phyloP scores from a whole-genome alignment of 495 filamentous ascomycete species.

The Penicillium samsonianum region DNA sequence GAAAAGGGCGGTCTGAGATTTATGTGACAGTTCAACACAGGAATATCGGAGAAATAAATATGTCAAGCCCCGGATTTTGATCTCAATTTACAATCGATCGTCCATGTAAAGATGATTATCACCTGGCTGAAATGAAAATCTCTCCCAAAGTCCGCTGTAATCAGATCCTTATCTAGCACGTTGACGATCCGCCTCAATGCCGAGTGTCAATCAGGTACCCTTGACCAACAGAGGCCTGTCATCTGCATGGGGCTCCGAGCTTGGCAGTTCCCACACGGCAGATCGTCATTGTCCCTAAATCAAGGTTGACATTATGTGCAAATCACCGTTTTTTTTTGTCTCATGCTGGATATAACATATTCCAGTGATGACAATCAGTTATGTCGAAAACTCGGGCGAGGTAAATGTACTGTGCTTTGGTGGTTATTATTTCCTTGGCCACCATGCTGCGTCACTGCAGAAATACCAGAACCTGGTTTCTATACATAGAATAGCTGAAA shows the following conservation, averaged over 20 bases:
- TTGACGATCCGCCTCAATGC: constrained; percentile 24
- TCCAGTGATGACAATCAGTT: background rate
- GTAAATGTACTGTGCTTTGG: background rate
- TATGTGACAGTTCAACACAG: background rate
- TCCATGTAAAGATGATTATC: background rate
- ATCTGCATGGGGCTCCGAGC: constrained; percentile 44
- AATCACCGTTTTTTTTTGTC: constrained; percentile 17
- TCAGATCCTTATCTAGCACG: constrained; percentile 12
- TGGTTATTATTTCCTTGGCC: background rate
- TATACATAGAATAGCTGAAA: constrained; percentile 16
- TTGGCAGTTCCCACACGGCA: constrained; percentile 49
- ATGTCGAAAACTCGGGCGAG: background rate
- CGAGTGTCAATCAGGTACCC: constrained; percentile 25
- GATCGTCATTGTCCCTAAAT: constrained; percentile 43
- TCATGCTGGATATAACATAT: background rate
- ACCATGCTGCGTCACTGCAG: background rate
- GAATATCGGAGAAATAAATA: constrained; percentile 20
- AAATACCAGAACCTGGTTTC: background rate
- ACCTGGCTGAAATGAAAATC: background rate
- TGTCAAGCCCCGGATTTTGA: constrained; percentile 9
- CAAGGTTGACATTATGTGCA: constrained; percentile 25
- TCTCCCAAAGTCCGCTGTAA: background rate
- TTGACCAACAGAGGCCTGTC: constrained; percentile 30
- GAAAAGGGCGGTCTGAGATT: constrained; percentile 23
- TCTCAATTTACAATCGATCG: background rate